Evolutionary conservation across 2,329 filamentous ascomycete genomes (phyloP).

Genomic region (Elsinoe batatas): DNA sequence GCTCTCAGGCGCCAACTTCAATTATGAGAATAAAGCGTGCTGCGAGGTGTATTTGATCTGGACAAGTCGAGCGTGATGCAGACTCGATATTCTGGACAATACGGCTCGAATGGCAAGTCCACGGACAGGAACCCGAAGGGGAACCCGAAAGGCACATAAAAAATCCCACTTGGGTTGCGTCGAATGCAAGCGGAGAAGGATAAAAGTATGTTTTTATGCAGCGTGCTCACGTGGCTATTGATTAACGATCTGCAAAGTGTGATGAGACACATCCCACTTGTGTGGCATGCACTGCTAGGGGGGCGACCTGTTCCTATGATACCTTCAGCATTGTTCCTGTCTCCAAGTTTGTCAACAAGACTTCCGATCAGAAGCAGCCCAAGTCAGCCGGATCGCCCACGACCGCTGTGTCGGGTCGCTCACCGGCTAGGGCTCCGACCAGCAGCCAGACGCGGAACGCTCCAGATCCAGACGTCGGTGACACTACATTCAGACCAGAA

Average conservation of each 20-base stretch:
- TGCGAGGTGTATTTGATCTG: background rate
- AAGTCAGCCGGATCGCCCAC: background rate
- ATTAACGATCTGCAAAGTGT: background rate
- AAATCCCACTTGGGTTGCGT: background rate
- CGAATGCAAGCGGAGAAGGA: conserved; percentile 1
- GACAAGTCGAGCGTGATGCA: background rate
- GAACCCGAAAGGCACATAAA: background rate
- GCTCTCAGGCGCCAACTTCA: no score
- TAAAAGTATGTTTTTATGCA: background rate
- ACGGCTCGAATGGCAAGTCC: background rate
- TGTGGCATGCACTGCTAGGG: conserved; percentile 1
- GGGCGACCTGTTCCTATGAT: background rate
- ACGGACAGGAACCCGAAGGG: background rate
- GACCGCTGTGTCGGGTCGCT: background rate
- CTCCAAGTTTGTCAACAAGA: conserved; percentile 4
- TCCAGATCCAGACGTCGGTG: background rate
- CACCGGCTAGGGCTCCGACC: background rate
- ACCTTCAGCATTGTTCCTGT: conserved; percentile 1
- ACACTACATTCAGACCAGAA: background rate
- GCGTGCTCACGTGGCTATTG: no score
- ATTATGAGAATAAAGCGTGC: no score
- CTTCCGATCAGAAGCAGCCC: background rate
- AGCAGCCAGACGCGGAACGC: background rate
- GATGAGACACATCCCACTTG: conserved; percentile 1
- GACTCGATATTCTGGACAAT: background rate